Base-by-base conservation (phyloP, 352 stramenopile genomes). In the Hyaloperonospora arabidopsidis region DNA sequence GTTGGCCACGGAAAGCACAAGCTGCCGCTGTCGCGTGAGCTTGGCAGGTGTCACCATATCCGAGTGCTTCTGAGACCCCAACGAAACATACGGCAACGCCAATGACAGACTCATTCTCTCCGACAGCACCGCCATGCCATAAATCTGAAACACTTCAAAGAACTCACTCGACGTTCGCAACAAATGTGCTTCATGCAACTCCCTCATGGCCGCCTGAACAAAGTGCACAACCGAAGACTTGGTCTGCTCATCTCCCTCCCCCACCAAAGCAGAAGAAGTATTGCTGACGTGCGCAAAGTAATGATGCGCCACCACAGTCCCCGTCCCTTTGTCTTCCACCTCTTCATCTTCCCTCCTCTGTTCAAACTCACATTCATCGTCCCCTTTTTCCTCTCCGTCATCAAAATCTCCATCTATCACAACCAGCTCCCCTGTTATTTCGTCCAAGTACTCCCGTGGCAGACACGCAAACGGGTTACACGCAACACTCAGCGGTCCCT, bases 61-160 rank as follows among this genome's bases (percentile, higher is more conserved):
- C 18, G 45, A 48, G 25, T 23, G 28, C 25, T 67, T 65, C 2
- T 49, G 48, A 44, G 48, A 36, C 36, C 45, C 22, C 18, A 66
- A 15, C 18, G 58, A 63, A 2, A 68, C 58, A 44, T 64, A 71
- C 22, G 63, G 74, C 53, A 66, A 59, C 15, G 54, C 80, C 14
- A 85, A 57, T 19, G 54, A 64, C 1, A 86, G 44, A 53, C 81
- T 92, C 36, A 85, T 68, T 14, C 79, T 67, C 52, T 92, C 79
- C 2, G 76, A 71, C 3, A 92, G 64, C 34, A 88, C 74, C 2
- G 79, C 68, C 79, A 89, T 88, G 39, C 81, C 81, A 57, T 92
- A 89, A 46, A 86, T 66, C 58, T 89, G 88, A 54, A 92, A 92
- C 18, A 92, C 72, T 18, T 92, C 71, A 56, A 89, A 92, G 23